Evolutionary conservation across 2,329 filamentous ascomycete genomes (phyloP).

Genomic region (Trichophyton schoenleinii): DNA sequence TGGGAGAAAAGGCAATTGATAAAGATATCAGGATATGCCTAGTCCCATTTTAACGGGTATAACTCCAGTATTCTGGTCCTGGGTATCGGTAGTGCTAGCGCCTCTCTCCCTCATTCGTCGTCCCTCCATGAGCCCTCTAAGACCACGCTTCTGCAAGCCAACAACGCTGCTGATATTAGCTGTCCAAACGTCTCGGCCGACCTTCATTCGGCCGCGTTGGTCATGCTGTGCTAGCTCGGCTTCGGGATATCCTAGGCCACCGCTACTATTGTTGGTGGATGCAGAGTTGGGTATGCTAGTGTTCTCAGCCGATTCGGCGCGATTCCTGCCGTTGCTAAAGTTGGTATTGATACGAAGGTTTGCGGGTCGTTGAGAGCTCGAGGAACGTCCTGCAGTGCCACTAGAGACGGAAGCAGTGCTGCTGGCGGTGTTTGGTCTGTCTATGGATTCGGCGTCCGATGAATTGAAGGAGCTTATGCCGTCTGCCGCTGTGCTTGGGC

Average conservation of each 20-base stretch:
- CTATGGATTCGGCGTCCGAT: conserved; percentile 29
- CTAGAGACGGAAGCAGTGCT: background rate
- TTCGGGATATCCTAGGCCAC: conserved; percentile 21
- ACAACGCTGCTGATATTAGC: conserved; percentile 71
- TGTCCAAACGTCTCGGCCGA: conserved; percentile 58
- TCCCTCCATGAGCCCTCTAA: conserved; percentile 90
- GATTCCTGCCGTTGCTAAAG: conserved; percentile 20
- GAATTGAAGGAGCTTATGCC: conserved; percentile 25
- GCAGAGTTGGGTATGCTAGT: conserved; percentile 28
- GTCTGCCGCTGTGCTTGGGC: conserved; percentile 18
- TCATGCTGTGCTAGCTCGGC: conserved; percentile 17
- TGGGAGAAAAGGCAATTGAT: no score
- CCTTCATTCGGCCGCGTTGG: conserved; percentile 23
- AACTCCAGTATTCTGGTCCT: conserved; percentile 15
- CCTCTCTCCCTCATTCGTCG: conserved; percentile 52
- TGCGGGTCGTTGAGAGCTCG: conserved; percentile 12
- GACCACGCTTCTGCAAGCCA: conserved; percentile 82
- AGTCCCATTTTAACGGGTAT: background rate
- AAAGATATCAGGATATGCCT: conserved; percentile 3
- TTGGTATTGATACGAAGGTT: conserved; percentile 31
- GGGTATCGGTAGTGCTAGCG: conserved; percentile 21
- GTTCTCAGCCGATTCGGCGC: conserved; percentile 30
- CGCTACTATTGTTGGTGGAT: conserved; percentile 28
- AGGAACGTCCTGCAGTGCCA: conserved; percentile 6
- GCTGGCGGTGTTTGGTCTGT: conserved; percentile 16